phyloP scores from a whole-genome alignment of 148 eudicot genomes.

The Bassia scoparia region DNA sequence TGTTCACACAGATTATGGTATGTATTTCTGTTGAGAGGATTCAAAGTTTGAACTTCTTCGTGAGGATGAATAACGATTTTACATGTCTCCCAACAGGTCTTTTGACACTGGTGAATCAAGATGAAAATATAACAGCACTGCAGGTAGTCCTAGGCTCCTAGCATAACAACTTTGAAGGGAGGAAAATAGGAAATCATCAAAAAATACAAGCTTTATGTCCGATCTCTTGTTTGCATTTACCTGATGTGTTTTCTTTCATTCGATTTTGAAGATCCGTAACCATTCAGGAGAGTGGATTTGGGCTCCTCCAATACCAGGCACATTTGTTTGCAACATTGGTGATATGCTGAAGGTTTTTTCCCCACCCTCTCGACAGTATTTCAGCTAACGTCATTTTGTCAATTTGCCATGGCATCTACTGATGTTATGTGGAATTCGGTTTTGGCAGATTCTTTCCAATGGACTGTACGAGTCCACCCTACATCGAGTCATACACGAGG shows the following conservation, averaged over 20 bases:
- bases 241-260: neutral
- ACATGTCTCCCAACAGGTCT: conserved; percentile 51
- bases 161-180: too few relatives aligned
- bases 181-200: neutral
- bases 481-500: conserved; percentile 71
- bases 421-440: neutral
- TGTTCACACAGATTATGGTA: conserved; percentile 96
- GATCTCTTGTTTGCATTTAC: neutral
- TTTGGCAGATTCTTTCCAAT: conserved; percentile 69
- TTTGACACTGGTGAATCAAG: conserved; percentile 88
- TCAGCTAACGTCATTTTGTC: conserved; percentile 6
- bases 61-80: conserved; percentile 1
- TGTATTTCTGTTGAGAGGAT: conserved; percentile 16
- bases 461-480: conserved; percentile 85
- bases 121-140: conserved; percentile 77
- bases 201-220: too few relatives aligned
- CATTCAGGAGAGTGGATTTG: conserved; percentile 92
- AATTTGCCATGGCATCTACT: neutral
- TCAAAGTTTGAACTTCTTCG: neutral
- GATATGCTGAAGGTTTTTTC: conserved; percentile 93
- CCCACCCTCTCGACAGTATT: conserved; percentile 2
- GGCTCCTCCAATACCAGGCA: conserved; percentile 84
- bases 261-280: conserved; percentile 68
- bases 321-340: conserved; percentile 93
- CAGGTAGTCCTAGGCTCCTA: conserved; percentile 61